Percentiles rank a stretch among this genome's conserved stretches.
These are phyloP conservation scores for Fusarium marasasianum DNA, from an alignment of 2,329 filamentous ascomycete species.

Conservation along the genomic window DNA sequence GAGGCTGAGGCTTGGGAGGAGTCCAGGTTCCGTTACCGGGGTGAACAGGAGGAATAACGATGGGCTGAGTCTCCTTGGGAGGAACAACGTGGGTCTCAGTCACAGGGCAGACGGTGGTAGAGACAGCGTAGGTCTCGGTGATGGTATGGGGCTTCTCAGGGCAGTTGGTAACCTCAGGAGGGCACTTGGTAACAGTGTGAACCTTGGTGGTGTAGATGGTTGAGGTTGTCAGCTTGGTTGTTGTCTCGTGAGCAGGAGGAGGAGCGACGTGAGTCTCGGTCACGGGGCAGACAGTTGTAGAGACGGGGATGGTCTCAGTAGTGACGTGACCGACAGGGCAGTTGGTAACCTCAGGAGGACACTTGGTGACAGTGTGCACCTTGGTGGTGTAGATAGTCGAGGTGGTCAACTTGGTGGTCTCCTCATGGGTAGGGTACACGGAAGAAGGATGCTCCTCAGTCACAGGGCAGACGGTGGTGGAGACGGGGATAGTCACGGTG, in stretches of 20 bases:
- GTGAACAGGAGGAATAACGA: constrained; percentile 5
- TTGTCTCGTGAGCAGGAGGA: constrained; percentile 6
- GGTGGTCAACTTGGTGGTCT: constrained; percentile 21
- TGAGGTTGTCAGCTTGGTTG: constrained; percentile 21
- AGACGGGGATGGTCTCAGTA: constrained; percentile 24
- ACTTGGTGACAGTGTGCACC: constrained; percentile 24
- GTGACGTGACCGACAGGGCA: constrained; percentile 17
- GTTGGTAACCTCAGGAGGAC: constrained; percentile 9
- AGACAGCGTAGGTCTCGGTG: constrained; percentile 31
- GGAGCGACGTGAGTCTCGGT: constrained; percentile 2
- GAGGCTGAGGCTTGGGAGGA: constrained; percentile 23
- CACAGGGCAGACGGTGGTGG: neutral
- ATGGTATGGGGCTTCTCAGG: constrained; percentile 18
- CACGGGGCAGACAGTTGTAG: constrained; percentile 28
- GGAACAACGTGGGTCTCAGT: constrained; percentile 8
- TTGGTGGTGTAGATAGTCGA: constrained; percentile 31
- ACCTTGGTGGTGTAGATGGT: constrained; percentile 36
- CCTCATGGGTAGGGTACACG: neutral
- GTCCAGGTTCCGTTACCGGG: constrained; percentile 25
- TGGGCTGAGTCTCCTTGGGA: constrained; percentile 6
- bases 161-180: constrained; percentile 29
- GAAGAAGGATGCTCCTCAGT: neutral
- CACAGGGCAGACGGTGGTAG: constrained; percentile 36
- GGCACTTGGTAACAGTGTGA: constrained; percentile 29
- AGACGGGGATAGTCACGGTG: neutral